phyloP scores from a whole-genome alignment of 2,329 filamentous ascomycete genomes.

The Neonectria ditissima region DNA sequence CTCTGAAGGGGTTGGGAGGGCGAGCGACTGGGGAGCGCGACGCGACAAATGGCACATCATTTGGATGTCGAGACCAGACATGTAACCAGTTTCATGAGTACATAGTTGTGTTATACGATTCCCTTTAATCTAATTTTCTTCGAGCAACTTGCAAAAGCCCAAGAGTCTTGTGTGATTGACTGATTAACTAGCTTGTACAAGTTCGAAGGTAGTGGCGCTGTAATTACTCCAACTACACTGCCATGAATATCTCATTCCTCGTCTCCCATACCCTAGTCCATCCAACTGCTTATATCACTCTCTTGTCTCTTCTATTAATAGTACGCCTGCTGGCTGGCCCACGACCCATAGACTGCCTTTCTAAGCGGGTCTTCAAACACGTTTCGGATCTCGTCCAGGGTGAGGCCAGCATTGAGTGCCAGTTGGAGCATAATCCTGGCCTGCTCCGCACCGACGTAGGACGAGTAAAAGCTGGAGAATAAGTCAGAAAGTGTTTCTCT shows the following conservation, averaged over 20 bases:
- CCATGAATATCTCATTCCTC: not conserved
- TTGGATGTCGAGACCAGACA: not conserved
- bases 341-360: slow-evolving; percentile 20
- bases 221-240: not conserved
- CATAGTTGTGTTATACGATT: not conserved
- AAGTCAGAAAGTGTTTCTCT: not conserved
- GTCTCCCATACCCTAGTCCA: not conserved
- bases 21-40: not conserved
- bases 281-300: too few relatives aligned
- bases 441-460: slow-evolving; percentile 47
- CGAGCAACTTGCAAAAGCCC: not conserved
- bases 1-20: not conserved
- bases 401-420: slow-evolving; percentile 45
- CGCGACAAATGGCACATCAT: not conserved
- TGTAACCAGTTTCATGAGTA: not conserved
- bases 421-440: slow-evolving; percentile 49
- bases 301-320: too few relatives aligned
- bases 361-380: slow-evolving; percentile 43
- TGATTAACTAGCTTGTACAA: not conserved
- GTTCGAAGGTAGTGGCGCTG: not conserved
- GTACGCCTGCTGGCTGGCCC: slow-evolving; percentile 16
- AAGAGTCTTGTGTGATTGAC: not conserved
- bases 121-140: not conserved
- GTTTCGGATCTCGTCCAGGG: slow-evolving; percentile 44
- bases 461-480: slow-evolving; percentile 40